Conservation (phyloP, 2,329 filamentous ascomycete genomes). For the Trichoderma guizhouense region DNA sequence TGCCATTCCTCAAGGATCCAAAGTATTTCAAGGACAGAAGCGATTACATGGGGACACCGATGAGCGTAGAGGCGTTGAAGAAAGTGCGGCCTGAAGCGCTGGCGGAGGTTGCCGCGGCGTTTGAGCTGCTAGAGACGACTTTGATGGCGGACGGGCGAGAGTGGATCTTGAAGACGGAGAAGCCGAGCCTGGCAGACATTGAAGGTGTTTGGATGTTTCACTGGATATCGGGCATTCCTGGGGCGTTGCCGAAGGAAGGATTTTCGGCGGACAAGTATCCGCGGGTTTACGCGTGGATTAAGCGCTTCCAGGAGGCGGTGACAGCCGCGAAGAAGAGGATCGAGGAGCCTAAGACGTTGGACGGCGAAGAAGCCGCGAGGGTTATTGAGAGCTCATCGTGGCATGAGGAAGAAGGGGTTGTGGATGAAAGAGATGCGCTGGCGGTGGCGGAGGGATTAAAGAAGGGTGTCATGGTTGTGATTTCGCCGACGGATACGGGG, state of each 20-base stretch:
- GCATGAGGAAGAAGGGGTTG: constrained; percentile 40
- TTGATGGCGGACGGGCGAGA: constrained; percentile 63
- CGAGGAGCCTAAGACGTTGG: constrained; percentile 40
- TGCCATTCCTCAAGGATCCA: constrained; percentile 53
- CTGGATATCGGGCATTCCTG: constrained; percentile 58
- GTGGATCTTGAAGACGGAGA: constrained; percentile 57
- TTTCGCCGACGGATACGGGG: constrained; percentile 63
- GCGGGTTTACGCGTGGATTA: constrained; percentile 60
- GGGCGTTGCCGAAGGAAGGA: constrained; percentile 49
- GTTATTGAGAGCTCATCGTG: constrained; percentile 45
- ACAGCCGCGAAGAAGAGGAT: constrained; percentile 37
- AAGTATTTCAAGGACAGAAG: constrained; percentile 57
- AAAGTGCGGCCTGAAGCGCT: constrained; percentile 51
- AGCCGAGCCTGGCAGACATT: constrained; percentile 62
- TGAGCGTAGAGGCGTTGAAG: constrained; percentile 27
- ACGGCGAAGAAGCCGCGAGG: constrained; percentile 52
- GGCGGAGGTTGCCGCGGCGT: constrained; percentile 49
- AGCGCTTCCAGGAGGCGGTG: constrained; percentile 54
- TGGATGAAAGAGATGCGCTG: constrained; percentile 49
- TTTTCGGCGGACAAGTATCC: constrained; percentile 55
- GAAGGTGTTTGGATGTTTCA: constrained; percentile 66
- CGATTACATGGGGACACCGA: constrained; percentile 34
- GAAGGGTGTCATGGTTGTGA: constrained; percentile 51
- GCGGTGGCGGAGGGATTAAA: constrained; percentile 45
- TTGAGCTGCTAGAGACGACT: constrained; percentile 58